Conservation (phyloP, 2,329 filamentous ascomycete genomes). For the Mollisiaceae sp. region DNA sequence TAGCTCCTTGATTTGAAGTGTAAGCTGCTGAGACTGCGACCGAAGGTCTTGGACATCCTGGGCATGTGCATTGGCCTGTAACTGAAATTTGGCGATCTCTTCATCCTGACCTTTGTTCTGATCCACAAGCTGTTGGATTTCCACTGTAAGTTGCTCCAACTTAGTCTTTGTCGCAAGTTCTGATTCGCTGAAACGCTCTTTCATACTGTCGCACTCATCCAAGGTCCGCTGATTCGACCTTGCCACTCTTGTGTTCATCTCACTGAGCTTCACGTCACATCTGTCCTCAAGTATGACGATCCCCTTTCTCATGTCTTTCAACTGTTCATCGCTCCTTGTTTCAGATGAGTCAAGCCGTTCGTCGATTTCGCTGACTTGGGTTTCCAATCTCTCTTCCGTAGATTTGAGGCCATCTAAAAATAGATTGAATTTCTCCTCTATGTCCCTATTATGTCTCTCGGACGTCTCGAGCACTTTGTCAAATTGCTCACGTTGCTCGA, state of each 20-base stretch:
- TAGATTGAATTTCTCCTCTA: constrained; percentile 4
- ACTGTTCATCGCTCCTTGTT: background rate
- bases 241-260: constrained; percentile 9
- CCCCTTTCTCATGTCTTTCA: background rate
- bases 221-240: constrained; percentile 16
- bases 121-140: background rate
- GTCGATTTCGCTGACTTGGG: background rate
- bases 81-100: background rate
- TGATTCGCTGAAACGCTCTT: background rate
- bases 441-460: background rate
- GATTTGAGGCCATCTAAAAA: constrained; percentile 3
- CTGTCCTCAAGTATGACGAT: constrained; percentile 1
- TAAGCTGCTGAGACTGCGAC: background rate
- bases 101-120: background rate
- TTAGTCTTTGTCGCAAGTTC: background rate
- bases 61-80: background rate
- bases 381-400: constrained; percentile 4
- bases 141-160: background rate
- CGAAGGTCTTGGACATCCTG: background rate
- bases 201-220: constrained; percentile 13
- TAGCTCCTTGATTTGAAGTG: constrained; percentile 4
- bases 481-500: background rate
- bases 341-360: constrained; percentile 8
- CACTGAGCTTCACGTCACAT: background rate
- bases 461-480: constrained; percentile 2